Base-by-base conservation (phyloP, 2,329 filamentous ascomycete species). In the Metarhizium brunneum region DNA sequence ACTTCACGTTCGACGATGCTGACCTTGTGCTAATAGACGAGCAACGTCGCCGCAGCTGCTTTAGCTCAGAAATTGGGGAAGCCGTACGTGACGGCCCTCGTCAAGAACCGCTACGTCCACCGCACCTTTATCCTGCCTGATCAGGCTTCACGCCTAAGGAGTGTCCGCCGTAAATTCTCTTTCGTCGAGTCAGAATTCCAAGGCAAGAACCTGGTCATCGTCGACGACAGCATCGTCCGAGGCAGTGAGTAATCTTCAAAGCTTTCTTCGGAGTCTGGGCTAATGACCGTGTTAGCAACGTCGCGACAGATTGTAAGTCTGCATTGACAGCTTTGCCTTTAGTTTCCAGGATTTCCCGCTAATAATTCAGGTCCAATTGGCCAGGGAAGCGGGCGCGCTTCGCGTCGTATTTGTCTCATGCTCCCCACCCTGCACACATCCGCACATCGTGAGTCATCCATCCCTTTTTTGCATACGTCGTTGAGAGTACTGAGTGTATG, bases 141-240 rank as follows among this genome's bases (percentile, higher is more conserved):
- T 88, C 72, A 57, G 54, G 36, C 38, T 32, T 55, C 85, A 18
- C 81, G 92, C 4, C 84, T 94, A 65, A 92, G 92, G 72, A 87
- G 90, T 62, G 90, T 97, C 10, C 86, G 92, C 4, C 83, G 92
- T 51, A 97, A 97, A 74, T 79, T 97, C 43, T 92, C 88, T 58
- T 84, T 92, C 20, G 95, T 96, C 71, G 83, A 85, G 30, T 84
- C 86, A 42, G 91, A 96, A 67, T 96, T 96, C 71, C 78, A 85
- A 56, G 89, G 82, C 61, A 86, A 87, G 63, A 88, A 86, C 57
- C 87, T 97, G 7, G 77, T 91, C 11, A 76, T 97, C 0, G 88
- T 96, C 1, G 92, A 96, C 63, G 92, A 96, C 72, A 90, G 85
- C 63, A 90, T 96, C 57, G 92, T 96, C 4, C 83, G 92, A 42